Base-by-base conservation (phyloP, 805 yeast genomes). In the Candida maltosa region DNA sequence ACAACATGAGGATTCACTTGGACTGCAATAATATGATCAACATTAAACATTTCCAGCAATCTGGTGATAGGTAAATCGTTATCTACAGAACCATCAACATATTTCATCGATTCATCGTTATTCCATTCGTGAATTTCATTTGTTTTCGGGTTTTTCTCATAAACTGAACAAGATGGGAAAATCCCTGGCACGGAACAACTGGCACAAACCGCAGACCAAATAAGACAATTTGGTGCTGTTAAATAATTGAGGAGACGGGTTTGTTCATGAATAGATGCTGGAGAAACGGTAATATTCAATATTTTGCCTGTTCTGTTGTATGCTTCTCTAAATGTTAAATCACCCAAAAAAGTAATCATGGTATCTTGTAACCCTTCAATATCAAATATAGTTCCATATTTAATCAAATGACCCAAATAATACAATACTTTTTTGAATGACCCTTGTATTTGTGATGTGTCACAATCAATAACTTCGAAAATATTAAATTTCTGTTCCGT, bases 1-100 rank as follows among this genome's bases (percentile, higher is more conserved):
- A 85, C 86, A 11, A 93, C 95, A 55, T 93, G 98, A 0, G 97
- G 95, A 52, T 93, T 93, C 1, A 93, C 98, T 56, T 93, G 99
- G 30, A 95, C 91, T 0, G 97, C 98, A 47, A 93, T 88, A 42
- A 93, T 89, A 57, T 93, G 96, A 55, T 93, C 95, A 20, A 93
- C 96, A 52, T 93, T 91, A 58, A 93, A 93, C 96, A 93, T 88
- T 54, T 93, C 98, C 15, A 94, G 83, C 16, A 93, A 67, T 46
- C 97, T 73, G 2, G 94, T 73, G 18, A 88, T 82, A 3, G 99
- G 99, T 34, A 93, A 63, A 57, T 93, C 99, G 44, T 87, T 86
- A 52, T 91, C 94, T 6, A 93, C 96, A 0, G 96, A 87, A 0
- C 99, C 99, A 58, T 93, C 99, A 20, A 93, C 89, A 59, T 84